Conservation (phyloP, 768 basidiomycete species). For the Wakefieldia striispora region DNA sequence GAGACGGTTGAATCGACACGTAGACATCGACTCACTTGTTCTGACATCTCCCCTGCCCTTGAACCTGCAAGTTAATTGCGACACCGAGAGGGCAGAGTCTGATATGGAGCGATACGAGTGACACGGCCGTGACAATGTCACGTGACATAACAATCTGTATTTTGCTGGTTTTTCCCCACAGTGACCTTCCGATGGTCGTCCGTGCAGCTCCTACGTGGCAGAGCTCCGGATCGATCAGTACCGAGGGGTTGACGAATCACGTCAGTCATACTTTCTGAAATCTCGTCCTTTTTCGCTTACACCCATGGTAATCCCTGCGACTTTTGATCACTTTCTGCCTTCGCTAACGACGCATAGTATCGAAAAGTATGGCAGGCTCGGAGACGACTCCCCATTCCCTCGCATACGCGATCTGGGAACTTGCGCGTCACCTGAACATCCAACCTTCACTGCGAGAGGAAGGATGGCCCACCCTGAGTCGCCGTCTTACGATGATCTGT, state of each 20-base stretch:
- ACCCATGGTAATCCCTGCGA: neutral
- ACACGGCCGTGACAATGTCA: too few relatives aligned
- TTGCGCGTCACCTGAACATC: constrained; percentile 1
- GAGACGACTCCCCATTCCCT: constrained; percentile 8
- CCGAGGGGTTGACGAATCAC: constrained; percentile 3
- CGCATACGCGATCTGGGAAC: constrained; percentile 7
- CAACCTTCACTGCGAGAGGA: constrained; percentile 2
- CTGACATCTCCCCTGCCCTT: too few relatives aligned
- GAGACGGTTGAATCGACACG: too few relatives aligned
- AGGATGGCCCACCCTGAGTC: neutral
- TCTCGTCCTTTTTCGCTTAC: neutral
- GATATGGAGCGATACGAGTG: too few relatives aligned
- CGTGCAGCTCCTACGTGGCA: constrained; percentile 2
- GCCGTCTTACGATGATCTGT: constrained; percentile 5
- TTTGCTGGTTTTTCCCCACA: too few relatives aligned
- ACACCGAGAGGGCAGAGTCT: too few relatives aligned
- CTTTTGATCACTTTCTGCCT: neutral
- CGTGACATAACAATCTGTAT: too few relatives aligned
- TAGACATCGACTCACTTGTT: too few relatives aligned
- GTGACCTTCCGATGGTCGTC: neutral
- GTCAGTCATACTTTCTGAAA: neutral
- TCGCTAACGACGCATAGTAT: neutral
- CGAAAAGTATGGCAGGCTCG: constrained; percentile 4
- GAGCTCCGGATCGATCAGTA: constrained; percentile 3
- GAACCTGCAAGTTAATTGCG: too few relatives aligned